phyloP scores from a whole-genome alignment of 495 filamentous ascomycete species.

The Lentithecium fluviatile region DNA sequence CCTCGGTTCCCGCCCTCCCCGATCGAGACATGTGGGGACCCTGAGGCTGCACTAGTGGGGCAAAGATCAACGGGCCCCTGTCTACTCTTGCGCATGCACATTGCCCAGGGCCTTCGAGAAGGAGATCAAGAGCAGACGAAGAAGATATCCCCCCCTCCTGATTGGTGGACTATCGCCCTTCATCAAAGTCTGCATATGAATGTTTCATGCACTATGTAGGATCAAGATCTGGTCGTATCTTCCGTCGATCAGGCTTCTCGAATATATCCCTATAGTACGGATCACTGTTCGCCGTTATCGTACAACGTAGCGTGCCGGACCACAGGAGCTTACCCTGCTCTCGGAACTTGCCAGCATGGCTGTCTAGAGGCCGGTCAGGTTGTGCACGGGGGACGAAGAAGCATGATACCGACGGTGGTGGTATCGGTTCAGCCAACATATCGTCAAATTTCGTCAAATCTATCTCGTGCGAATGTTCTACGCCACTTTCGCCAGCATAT shows the following conservation, averaged over 20 bases:
- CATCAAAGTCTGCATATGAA: constrained; percentile 20
- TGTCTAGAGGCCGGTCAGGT: too few species aligned
- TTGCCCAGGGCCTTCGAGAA: constrained; percentile 12
- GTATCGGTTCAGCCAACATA: not conserved
- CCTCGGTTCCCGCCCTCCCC: not conserved
- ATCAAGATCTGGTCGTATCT: constrained; percentile 19
- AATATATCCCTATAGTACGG: constrained; percentile 16
- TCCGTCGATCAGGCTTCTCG: constrained; percentile 20
- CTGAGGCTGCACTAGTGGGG: constrained; percentile 21
- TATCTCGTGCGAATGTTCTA: too few species aligned
- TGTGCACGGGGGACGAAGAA: too few species aligned
- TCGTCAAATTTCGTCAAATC: not conserved
- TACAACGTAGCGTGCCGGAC: not conserved
- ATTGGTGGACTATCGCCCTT: constrained; percentile 22
- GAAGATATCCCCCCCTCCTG: not conserved
- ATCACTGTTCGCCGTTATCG: not conserved
- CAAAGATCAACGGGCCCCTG: constrained; percentile 7
- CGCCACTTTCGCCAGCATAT: constrained; percentile 13
- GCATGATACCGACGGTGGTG: too few species aligned
- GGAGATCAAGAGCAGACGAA: constrained; percentile 1
- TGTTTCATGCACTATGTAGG: constrained; percentile 18
- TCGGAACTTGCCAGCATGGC: too few species aligned
- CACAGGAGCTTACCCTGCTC: not conserved
- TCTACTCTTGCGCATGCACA: not conserved
- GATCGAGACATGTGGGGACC: constrained; percentile 18